A percentile compares a stretch with the other conserved stretches of the same genome.
Evolutionary conservation across 116 monocot genomes (phyloP).

Genomic region (Thalassia testudinum): DNA sequence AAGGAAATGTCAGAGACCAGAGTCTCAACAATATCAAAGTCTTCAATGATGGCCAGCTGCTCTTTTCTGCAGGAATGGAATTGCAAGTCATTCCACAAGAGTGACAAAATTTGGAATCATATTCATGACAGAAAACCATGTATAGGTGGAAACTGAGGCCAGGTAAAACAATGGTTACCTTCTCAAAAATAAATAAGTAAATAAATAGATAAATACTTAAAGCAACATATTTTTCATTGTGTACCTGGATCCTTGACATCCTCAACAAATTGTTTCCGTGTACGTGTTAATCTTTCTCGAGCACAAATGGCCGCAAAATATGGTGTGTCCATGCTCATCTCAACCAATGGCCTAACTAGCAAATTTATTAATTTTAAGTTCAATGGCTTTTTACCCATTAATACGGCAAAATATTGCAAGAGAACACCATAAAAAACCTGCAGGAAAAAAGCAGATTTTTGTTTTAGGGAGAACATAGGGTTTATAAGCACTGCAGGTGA

Average conservation of each 20-base stretch:
- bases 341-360: conserved; percentile 72
- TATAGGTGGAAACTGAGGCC: too few species aligned
- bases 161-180: too few species aligned
- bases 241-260: conserved; percentile 70
- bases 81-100: too few species aligned
- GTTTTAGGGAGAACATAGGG: too few species aligned
- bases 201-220: too few species aligned
- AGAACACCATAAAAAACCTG: conserved; percentile 92
- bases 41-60: conserved; percentile 87
- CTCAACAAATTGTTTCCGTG: conserved; percentile 38
- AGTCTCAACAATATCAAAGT: conserved; percentile 63
- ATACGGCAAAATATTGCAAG: conserved; percentile 76
- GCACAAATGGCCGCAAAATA: conserved; percentile 92
- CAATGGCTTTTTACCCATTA: conserved; percentile 38
- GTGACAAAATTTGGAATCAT: too few species aligned
- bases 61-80: conserved; percentile 28
- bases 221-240: neutral
- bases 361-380: conserved; percentile 47
- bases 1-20: conserved; percentile 82
- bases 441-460: neutral
- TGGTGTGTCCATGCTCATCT: conserved; percentile 79
- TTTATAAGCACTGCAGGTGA: too few species aligned
- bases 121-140: too few species aligned
- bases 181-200: too few species aligned
- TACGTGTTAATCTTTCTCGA: conserved; percentile 38